Evolutionary conservation across 371 early-diverging fungal species (phyloP), one percentile per base, ranked within the genome.

Genomic region (Mucor piriformis): DNA sequence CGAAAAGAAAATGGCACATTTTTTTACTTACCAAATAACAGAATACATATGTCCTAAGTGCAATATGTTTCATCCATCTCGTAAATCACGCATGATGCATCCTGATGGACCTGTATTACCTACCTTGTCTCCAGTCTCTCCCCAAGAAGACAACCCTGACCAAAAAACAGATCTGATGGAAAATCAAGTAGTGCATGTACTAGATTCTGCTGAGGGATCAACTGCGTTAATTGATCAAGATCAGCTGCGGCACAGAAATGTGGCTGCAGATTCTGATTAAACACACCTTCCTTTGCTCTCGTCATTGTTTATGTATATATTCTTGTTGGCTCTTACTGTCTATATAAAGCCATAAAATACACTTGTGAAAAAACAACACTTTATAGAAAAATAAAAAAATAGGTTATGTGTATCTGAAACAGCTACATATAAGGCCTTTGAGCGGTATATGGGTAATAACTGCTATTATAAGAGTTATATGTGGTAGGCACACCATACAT

Each of bases 31-130:
- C 12, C 16, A 32, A 16, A 3, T 20, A 34, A 25, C n/a, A 62
- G 63, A 62, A 24, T 62, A 62, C 16, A 52, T 46, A 0, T 63
- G 63, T 20, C 63, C 63, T 16, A 29, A 57, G 21, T 63, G 63
- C 27, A 33, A 63, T 27, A 42, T 57, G 15, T 63, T 57, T 27
- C 57, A 63, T 29, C 63, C 63, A 12, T 57, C 63, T 20, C 57
- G 57, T 27, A 56, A 51, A 35, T 44, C 63, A 12, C 57, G 52
- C 6, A 54, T 12, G 20, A n/a, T 21, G 20, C 56, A 34, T 16
- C 35, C 21, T 44, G 46, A 46, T n/a, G 56, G 46, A n/a, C 46
- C 23, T 42, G 44, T 54, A 32, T 33, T 15, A 54, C 54, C 43
- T 6, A 18, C 32, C 23, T 11, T 42, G 44, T 44, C 44, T 32